Evolutionary conservation across 2,329 filamentous ascomycete genomes (phyloP).

Genomic region (Reticulascus tulasneorum): DNA sequence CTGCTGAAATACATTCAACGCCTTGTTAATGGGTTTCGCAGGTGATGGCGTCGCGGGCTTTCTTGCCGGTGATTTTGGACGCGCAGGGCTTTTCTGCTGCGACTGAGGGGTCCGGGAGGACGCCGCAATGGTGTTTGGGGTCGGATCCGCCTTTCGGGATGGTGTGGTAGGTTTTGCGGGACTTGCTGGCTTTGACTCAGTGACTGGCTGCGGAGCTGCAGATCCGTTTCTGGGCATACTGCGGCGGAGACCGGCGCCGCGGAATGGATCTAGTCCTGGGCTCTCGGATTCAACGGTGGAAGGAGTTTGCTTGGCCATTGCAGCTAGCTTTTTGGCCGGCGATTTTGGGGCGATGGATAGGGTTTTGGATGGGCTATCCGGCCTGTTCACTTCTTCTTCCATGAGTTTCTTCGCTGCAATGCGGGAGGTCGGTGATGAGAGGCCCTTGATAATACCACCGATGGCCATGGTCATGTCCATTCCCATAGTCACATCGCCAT

Average conservation of each 20-base stretch:
- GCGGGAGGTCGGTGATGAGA: slow-evolving; percentile 33
- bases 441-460: slow-evolving; percentile 54
- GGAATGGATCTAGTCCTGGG: slow-evolving; percentile 51
- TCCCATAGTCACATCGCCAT: slow-evolving; percentile 44
- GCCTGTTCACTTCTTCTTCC: slow-evolving; percentile 52
- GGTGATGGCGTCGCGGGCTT: slow-evolving; percentile 28
- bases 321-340: slow-evolving; percentile 27
- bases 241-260: slow-evolving; percentile 43
- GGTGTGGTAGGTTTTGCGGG: slow-evolving; percentile 11
- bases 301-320: slow-evolving; percentile 22
- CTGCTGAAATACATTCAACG: slow-evolving; percentile 44
- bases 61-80: slow-evolving; percentile 12
- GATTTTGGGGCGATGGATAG: slow-evolving; percentile 32
- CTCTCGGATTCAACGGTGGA: slow-evolving; percentile 37
- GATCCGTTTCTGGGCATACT: slow-evolving; percentile 40
- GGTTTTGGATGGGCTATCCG: slow-evolving; percentile 39
- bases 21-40: slow-evolving; percentile 11
- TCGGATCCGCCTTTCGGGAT: slow-evolving; percentile 2
- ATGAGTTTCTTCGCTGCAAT: slow-evolving; percentile 51
- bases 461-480: slow-evolving; percentile 67
- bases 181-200: slow-evolving; percentile 10
- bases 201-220: slow-evolving; percentile 29
- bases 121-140: slow-evolving; percentile 17
- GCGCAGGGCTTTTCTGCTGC: slow-evolving; percentile 10
- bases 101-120: slow-evolving; percentile 17